Conservation (phyloP, 2,329 filamentous ascomycete species). For the Diaporthe helianthi region DNA sequence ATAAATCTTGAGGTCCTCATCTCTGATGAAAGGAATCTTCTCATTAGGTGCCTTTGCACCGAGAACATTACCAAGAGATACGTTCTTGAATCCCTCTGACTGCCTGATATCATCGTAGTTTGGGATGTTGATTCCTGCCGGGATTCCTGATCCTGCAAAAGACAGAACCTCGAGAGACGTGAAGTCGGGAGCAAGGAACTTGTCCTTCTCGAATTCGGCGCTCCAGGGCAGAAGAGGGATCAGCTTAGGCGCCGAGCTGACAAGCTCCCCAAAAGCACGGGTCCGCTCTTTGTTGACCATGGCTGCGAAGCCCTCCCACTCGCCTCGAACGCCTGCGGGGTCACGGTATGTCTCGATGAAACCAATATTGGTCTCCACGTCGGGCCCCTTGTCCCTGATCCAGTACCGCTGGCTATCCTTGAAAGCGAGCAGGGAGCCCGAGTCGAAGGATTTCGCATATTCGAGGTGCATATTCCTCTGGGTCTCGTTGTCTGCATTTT, state of each 20-base stretch:
- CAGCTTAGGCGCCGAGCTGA: slow-evolving; percentile 78
- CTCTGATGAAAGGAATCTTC: slow-evolving; percentile 87
- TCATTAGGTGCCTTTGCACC: slow-evolving; percentile 92
- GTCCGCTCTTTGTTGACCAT: slow-evolving; percentile 91
- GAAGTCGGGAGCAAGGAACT: slow-evolving; percentile 94
- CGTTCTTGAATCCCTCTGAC: slow-evolving; percentile 88
- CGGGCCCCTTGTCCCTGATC: slow-evolving; percentile 83
- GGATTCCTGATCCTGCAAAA: slow-evolving; percentile 74
- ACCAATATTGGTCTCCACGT: slow-evolving; percentile 81
- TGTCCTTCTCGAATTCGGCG: slow-evolving; percentile 92
- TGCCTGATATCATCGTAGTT: slow-evolving; percentile 83
- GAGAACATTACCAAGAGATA: slow-evolving; percentile 91
- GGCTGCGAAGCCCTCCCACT: slow-evolving; percentile 86
- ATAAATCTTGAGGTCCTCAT: slow-evolving; percentile 79
- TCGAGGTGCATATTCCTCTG: slow-evolving; percentile 77
- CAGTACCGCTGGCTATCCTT: slow-evolving; percentile 82
- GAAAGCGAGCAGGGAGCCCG: slow-evolving; percentile 77
- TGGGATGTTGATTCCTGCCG: slow-evolving; percentile 72
- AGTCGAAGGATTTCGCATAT: slow-evolving; percentile 77
- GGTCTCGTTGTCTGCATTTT: slow-evolving; percentile 75
- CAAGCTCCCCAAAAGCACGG: slow-evolving; percentile 83
- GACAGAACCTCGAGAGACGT: slow-evolving; percentile 91
- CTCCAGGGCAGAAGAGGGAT: slow-evolving; percentile 92
- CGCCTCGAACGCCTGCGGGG: slow-evolving; percentile 79
- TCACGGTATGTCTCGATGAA: slow-evolving; percentile 89